Conservation (phyloP, 2,329 filamentous ascomycete species). For the Beauveria bassiana region DNA sequence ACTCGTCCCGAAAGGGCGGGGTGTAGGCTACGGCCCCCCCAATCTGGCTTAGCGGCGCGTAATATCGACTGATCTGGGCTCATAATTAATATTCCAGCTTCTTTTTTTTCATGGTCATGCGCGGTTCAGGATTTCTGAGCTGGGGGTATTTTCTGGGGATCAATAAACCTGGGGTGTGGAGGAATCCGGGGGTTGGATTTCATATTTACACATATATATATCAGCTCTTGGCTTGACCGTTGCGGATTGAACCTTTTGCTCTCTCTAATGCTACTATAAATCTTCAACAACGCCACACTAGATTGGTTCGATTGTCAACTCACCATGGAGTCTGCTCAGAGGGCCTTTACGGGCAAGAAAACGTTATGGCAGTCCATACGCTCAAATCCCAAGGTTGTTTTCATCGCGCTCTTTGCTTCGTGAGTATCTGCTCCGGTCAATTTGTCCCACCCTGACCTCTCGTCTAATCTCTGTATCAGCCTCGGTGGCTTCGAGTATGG, state of each 20-base stretch:
- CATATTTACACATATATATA: background rate
- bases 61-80: background rate
- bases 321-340: constrained; percentile 14
- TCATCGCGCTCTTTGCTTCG: constrained; percentile 34
- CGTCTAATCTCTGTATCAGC: constrained; percentile 18
- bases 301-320: background rate
- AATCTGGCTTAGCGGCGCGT: constrained; percentile 7
- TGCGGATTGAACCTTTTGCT: background rate
- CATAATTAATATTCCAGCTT: background rate
- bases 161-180: constrained; percentile 10
- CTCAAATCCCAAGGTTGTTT: constrained; percentile 29
- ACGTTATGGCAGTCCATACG: constrained; percentile 22
- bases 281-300: background rate
- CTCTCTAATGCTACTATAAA: background rate
- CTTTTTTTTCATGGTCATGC: constrained; percentile 7
- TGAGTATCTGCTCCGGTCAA: constrained; percentile 16
- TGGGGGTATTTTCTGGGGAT: constrained; percentile 2
- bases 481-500: constrained; percentile 45
- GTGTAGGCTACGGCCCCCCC: constrained; percentile 12
- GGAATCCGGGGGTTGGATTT: constrained; percentile 5
- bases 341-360: constrained; percentile 13
- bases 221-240: constrained; percentile 9
- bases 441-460: background rate
- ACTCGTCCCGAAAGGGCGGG: constrained; percentile 7
- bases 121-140: background rate